These are phyloP conservation scores for Penicillium concentricum DNA, from an alignment of 2,329 filamentous ascomycete species.

Conservation along the genomic window DNA sequence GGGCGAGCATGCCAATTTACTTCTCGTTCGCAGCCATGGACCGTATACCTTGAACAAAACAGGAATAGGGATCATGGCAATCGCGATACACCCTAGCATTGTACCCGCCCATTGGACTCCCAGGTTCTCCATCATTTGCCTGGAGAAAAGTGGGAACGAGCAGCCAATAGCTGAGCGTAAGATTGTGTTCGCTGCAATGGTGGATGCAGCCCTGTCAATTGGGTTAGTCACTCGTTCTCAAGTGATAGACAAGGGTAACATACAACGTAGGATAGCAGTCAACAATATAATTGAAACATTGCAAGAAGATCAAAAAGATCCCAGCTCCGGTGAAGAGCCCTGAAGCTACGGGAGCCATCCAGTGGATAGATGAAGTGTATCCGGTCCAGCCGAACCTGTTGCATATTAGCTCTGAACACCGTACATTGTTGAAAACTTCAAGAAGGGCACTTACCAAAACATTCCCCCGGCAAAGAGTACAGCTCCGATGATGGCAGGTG, in stretches of 20 bases:
- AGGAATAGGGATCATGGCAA: conserved; percentile 7
- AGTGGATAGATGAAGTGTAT: conserved; percentile 43
- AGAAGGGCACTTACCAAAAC: conserved; percentile 54
- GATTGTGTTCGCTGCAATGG: conserved; percentile 9
- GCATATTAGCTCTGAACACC: not conserved
- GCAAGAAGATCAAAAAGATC: conserved; percentile 57
- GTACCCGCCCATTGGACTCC: conserved; percentile 9
- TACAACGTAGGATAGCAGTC: conserved; percentile 57
- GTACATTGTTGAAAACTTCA: not conserved
- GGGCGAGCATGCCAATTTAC: conserved; percentile 6
- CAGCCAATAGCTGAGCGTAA: conserved; percentile 8
- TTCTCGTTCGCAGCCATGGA: conserved; percentile 6
- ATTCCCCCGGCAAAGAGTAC: conserved; percentile 59
- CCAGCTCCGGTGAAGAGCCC: conserved; percentile 58
- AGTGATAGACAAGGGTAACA: not conserved
- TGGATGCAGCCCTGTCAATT: conserved; percentile 4
- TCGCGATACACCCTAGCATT: conserved; percentile 6
- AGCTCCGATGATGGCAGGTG: conserved; percentile 53
- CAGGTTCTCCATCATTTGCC: conserved; percentile 9
- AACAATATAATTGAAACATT: conserved; percentile 59
- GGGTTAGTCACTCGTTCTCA: conserved; percentile 5
- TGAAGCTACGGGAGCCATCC: conserved; percentile 40
- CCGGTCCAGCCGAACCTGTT: conserved; percentile 66
- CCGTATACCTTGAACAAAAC: conserved; percentile 10
- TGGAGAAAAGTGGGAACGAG: conserved; percentile 8